Conservation (phyloP, 116 monocot genomes). For the Phalaenopsis hybrid region DNA sequence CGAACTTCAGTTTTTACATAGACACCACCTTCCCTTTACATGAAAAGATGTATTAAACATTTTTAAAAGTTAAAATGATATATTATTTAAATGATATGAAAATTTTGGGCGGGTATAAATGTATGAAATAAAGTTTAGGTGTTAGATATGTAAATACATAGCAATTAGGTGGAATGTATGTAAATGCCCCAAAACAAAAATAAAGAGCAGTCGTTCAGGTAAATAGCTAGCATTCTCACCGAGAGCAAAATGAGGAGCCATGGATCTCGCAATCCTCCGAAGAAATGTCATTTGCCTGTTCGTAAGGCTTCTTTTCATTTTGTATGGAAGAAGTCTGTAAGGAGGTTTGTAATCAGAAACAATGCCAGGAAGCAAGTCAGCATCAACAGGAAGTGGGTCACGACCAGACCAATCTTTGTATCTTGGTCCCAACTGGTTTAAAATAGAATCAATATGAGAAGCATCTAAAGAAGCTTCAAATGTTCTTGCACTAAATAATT, state of each 20-base stretch:
- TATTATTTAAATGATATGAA: too few relatives aligned
- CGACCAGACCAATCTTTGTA: slow-evolving; percentile 83
- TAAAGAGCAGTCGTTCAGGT: background rate
- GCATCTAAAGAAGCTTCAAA: slow-evolving; percentile 19
- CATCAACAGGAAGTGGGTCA: slow-evolving; percentile 83
- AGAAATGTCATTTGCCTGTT: slow-evolving; percentile 73
- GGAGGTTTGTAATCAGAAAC: slow-evolving; percentile 75
- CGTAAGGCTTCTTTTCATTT: slow-evolving; percentile 37
- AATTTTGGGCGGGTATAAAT: too few relatives aligned
- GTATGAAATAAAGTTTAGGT: too few relatives aligned
- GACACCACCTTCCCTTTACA: too few relatives aligned
- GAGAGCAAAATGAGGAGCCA: slow-evolving; percentile 93
- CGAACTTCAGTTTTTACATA: too few relatives aligned
- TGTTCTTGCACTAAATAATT: slow-evolving; percentile 5
- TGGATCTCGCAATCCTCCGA: slow-evolving; percentile 67
- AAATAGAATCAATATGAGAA: slow-evolving; percentile 49
- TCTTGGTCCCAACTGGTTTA: slow-evolving; percentile 83
- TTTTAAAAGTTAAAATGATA: too few relatives aligned
- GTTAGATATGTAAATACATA: too few relatives aligned
- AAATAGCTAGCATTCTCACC: slow-evolving; percentile 31
- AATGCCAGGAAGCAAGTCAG: slow-evolving; percentile 75
- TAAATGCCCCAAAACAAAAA: background rate
- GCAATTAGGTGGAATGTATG: too few relatives aligned
- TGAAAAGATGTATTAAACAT: too few relatives aligned
- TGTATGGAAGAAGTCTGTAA: slow-evolving; percentile 73